Base-by-base conservation (phyloP, 768 basidiomycete genomes). In the Lactarius akahatsu region DNA sequence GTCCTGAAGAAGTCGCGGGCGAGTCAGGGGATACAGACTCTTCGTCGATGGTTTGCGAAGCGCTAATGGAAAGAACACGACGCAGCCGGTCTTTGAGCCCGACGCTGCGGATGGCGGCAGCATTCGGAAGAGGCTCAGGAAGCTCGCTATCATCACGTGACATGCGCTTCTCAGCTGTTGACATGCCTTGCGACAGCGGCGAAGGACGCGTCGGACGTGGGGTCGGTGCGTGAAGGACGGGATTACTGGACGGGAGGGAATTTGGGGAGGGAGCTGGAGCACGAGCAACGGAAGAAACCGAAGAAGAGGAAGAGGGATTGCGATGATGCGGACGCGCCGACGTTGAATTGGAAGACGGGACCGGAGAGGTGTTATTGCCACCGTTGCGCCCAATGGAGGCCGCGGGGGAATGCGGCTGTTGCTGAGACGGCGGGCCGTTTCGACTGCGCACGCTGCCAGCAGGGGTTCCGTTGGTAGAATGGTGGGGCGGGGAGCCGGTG, bases 71-170 rank as follows among this genome's bases (percentile, higher is more conserved):
- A 28, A 92, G 80, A 4, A 88, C 91, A 34, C 91, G 86, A 50
- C 90, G 86, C 47, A 94, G 80, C 64, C 86, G 85, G 71, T 85
- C 87, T 74, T 93, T 94, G 69, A 96, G 80, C 0, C 93, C 93
- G 16, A 85, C 82, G 64, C 83, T 82, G 63, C 88, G 84, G 54
- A 80, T 75, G 71, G 81, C 80, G 23, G 80, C 75, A 2, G 75
- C 71, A 50, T 58, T 68, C 16, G 71, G 69, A 32, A 64, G 66
- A 43, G 76, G 77, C 63, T 79, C 80, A 30, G 77, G 73, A 78
- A 89, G 79, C 77, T 90, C 88, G 64, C 85, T 88, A 72, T 91
- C 89, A 76, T 90, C 88, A 66, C 84, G 83, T 26, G 90, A 91
- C 84, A 90, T 89, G 61, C 90, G 86, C 72, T 88, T 86, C 75